Evolutionary conservation across 176 grass and related monocot species (phyloP), one percentile per base, ranked within the genome.

Genomic region (Otatea glauca): DNA sequence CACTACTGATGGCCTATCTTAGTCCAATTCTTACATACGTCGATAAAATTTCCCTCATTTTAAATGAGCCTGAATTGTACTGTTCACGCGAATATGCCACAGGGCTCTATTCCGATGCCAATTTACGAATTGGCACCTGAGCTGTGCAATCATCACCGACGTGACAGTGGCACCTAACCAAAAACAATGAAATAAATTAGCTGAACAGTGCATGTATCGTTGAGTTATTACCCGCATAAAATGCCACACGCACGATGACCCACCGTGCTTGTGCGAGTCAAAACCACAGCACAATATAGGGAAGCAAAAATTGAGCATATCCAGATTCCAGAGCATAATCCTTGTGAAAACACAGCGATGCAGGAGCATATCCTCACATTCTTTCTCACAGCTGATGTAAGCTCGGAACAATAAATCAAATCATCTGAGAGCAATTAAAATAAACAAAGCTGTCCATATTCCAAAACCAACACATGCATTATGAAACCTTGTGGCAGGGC

Each of bases 101-200:
- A 15, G 12, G 8, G 39, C 5, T 64, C 35, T 18, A 54, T 14
- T 7, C 42, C 3, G 32, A 63, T 62, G 75, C 80, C 65, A 45
- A 72, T 32, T 17, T 45, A 9, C 1, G 29, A 72, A 83, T 45
- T 3, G 80, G 59, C 45, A 29, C 45, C 5, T 47, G 35, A 65
- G 27, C 41, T 18, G 75, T 68, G 61, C 65, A 74, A 66, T 3
- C 24, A 78, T 54, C 65, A 65, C 41, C 63, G 82, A 81, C 63
- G 65, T 32, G 70, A 42, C 83, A 76, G 65, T 32, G 70, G 23
- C 83, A 81, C 77, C 43, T 13, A 70, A 66, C 87, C 47, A 29
- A 27, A 53, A 17, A 29, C 20, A 42, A 71, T 4, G 0, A 83
- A 29, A 50, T 50, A 77, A 80, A 67, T 38, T 51, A 23, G 7